Evolutionary conservation across 495 filamentous ascomycete genomes (phyloP), one percentile per base, ranked within the genome.

Genomic region (Penicillium egyptiacum): DNA sequence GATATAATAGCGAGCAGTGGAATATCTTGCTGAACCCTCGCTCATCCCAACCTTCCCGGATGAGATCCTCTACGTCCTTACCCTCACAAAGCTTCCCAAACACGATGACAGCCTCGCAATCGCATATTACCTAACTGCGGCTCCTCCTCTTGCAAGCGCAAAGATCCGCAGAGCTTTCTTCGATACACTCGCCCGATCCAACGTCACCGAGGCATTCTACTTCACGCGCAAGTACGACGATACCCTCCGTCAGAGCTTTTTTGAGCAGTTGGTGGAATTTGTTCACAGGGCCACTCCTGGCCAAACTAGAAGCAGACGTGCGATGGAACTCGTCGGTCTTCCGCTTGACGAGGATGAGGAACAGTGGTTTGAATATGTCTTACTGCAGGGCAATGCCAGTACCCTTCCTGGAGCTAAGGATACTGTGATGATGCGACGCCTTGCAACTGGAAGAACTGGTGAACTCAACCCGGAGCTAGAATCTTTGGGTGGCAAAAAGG

Each of bases 11-110:
- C 78, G 80, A 53, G 89, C 89, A 5, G 72, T 91, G 20, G 82
- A 89, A 57, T 82, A 86, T 59, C 81, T 94, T 17, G 84, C 88
- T 9, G 84, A 91, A 57, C 89, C 90, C 3, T 86, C 87, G 5
- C 77, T 92, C 14, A 84, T 89, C 30, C 83, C 88, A 25, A 89
- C 88, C 26, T 92, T 92, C 62, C 82, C 88, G 30, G 88, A 92
- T 68, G 89, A 92, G 52, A 91, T 92, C 46, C 80, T 91, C 55
- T 77, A 83, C 37, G 79, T 79, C 23, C 80, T 94, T n/a, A 85
- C 88, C 33, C 69, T 77, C 6, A 76, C 77, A 12, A 74, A 85
- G 54, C 74, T 84, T 55, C 74, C 82, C 3, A 73, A 79, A 45
- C 75, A 81, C 52, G 86, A 91, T 60, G 82, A 85, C 62, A 81